A percentile compares a stretch with the other conserved stretches of the same genome.
Evolutionary conservation across 345 rosid species (phyloP).

Genomic region (Gossypium turneri): DNA sequence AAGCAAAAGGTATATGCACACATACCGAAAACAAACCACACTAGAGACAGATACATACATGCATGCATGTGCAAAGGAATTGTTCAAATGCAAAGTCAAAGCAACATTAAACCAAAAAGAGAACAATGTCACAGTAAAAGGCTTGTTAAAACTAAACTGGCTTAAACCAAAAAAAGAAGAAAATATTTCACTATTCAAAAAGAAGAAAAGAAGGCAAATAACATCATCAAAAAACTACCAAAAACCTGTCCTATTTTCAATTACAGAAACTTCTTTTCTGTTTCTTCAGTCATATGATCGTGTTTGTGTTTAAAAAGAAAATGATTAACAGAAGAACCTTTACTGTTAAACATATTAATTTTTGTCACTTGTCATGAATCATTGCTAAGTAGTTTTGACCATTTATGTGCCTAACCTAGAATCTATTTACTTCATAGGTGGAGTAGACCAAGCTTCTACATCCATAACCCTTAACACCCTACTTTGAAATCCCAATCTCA

Average conservation of each 20-base stretch:
- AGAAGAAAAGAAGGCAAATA: neutral
- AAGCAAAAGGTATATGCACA: neutral
- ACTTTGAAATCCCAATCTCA: neutral
- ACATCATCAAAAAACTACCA: neutral
- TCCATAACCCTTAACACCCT: neutral
- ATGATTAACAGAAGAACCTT: neutral
- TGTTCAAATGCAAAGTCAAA: neutral
- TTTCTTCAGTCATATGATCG: neutral
- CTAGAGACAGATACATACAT: neutral
- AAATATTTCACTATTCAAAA: neutral
- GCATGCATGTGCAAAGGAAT: neutral
- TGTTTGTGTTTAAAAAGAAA: neutral
- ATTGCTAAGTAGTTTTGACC: neutral
- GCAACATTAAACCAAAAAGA: neutral
- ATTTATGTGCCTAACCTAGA: neutral
- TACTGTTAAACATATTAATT: neutral
- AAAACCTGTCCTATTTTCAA: neutral
- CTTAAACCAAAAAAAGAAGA: neutral
- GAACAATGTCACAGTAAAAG: neutral
- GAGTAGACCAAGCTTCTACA: neutral
- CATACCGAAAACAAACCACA: neutral
- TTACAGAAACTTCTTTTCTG: neutral
- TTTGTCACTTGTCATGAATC: neutral
- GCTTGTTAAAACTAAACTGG: neutral
- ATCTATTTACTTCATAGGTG: neutral